phyloP scores from a whole-genome alignment of 192 early-diverging fungal genomes.

The Kickxella alabastrina region DNA sequence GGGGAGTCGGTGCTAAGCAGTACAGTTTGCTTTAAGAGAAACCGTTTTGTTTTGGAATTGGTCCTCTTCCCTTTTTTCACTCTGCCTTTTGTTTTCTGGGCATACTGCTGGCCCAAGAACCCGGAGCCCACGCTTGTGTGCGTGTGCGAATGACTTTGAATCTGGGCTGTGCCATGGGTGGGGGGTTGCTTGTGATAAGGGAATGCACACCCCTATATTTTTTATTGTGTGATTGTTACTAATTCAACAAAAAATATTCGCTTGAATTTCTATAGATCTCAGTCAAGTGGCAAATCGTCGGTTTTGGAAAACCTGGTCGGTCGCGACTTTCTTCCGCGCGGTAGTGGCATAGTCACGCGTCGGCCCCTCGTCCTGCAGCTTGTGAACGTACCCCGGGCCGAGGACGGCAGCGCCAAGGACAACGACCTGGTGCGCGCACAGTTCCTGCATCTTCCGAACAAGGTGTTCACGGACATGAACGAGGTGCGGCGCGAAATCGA shows the following conservation, averaged over 20 bases:
- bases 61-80: no score
- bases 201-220: no score
- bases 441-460: slow-evolving; percentile 73
- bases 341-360: slow-evolving; percentile 80
- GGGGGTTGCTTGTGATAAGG: neutral
- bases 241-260: no score
- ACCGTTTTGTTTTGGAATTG: no score
- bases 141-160: no score
- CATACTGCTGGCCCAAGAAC: no score
- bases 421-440: slow-evolving; percentile 55
- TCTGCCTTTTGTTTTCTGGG: no score
- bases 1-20: no score
- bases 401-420: neutral
- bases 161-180: no score
- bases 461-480: slow-evolving; percentile 69
- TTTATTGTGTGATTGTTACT: no score
- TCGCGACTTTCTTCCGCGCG: slow-evolving; percentile 95
- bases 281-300: slow-evolving; percentile 92
- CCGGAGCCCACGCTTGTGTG: no score
- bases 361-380: slow-evolving; percentile 79
- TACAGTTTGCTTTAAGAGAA: no score
- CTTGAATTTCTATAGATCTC: slow-evolving; percentile 54
- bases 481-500: slow-evolving; percentile 80
- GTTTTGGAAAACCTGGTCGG: slow-evolving; percentile 98
- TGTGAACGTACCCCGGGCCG: slow-evolving; percentile 53